A percentile compares a stretch with the other conserved stretches of the same genome.
phyloP scores from a whole-genome alignment of 1,284 basidiomycete genomes.

The Ceratobasidium sp. region DNA sequence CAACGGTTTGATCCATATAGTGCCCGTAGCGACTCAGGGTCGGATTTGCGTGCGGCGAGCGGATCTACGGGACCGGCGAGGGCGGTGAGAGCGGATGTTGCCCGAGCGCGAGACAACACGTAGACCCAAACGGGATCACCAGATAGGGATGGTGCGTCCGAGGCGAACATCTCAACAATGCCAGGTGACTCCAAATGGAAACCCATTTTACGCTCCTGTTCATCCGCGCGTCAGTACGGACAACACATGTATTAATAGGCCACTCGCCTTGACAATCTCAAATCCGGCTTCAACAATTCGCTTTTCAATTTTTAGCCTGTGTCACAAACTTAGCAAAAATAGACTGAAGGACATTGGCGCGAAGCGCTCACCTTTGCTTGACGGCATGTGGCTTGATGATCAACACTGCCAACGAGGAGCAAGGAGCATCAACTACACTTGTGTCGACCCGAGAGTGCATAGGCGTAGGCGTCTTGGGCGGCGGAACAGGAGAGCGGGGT shows the following conservation, averaged over 20 bases:
- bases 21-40: constrained; percentile 73
- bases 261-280: constrained; percentile 47
- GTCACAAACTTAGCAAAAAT: neutral
- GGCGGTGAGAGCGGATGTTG: constrained; percentile 64
- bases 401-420: constrained; percentile 36
- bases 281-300: constrained; percentile 47
- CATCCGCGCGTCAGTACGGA: neutral
- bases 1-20: constrained; percentile 65
- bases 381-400: constrained; percentile 47
- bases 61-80: constrained; percentile 58
- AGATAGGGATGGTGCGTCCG: constrained; percentile 45
- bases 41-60: constrained; percentile 62
- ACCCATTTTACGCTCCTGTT: constrained; percentile 47
- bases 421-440: constrained; percentile 8
- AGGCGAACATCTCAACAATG: constrained; percentile 45
- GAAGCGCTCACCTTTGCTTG: constrained; percentile 34
- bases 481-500: neutral
- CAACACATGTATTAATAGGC: neutral
- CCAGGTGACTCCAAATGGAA: constrained; percentile 47
- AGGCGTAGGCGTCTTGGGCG: constrained; percentile 9
- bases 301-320: constrained; percentile 48
- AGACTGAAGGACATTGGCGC: neutral
- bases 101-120: constrained; percentile 80
- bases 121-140: constrained; percentile 86
- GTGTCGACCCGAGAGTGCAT: constrained; percentile 10